Evolutionary conservation across 1,139 yeast species (phyloP).

Genomic region (Suhomyces panamericanus): DNA sequence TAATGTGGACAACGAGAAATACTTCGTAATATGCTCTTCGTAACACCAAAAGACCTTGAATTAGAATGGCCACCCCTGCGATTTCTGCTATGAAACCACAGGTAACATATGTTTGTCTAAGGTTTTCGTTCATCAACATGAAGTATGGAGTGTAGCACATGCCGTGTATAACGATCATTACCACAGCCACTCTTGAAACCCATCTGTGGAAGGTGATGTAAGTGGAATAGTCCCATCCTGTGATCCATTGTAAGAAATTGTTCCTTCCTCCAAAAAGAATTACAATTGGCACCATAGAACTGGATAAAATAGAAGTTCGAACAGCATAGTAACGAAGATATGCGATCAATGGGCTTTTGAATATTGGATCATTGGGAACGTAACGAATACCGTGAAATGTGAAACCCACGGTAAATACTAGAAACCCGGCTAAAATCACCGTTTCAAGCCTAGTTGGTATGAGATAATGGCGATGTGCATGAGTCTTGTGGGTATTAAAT

Average conservation of each 20-base stretch:
- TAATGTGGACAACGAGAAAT: slow-evolving; percentile 43
- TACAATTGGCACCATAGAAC: slow-evolving; percentile 52
- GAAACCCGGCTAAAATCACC: slow-evolving; percentile 11
- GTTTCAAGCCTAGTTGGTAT: slow-evolving; percentile 67
- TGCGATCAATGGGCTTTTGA: slow-evolving; percentile 18
- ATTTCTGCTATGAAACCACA: slow-evolving; percentile 34
- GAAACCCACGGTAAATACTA: slow-evolving; percentile 7
- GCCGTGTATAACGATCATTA: slow-evolving; percentile 42
- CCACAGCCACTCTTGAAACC: slow-evolving; percentile 51
- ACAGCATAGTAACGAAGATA: slow-evolving; percentile 46
- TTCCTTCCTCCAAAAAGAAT: slow-evolving; percentile 63
- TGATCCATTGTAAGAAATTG: slow-evolving; percentile 54
- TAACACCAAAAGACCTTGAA: slow-evolving; percentile 38
- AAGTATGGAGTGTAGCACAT: slow-evolving; percentile 29
- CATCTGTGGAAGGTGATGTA: slow-evolving; percentile 61
- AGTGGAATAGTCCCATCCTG: slow-evolving; percentile 62
- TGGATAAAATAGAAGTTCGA: slow-evolving; percentile 58
- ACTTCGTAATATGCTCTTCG: slow-evolving; percentile 46
- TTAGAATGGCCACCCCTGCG: slow-evolving; percentile 34
- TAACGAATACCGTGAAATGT: slow-evolving; percentile 22
- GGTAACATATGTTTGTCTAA: slow-evolving; percentile 23
- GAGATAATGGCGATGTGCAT: slow-evolving; percentile 28
- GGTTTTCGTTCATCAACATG: slow-evolving; percentile 3
- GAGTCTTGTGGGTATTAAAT: slow-evolving; percentile 41
- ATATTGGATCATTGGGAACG: slow-evolving; percentile 32